Conservation (phyloP, 2,329 filamentous ascomycete genomes). For the Neodidymelliopsis sp. region DNA sequence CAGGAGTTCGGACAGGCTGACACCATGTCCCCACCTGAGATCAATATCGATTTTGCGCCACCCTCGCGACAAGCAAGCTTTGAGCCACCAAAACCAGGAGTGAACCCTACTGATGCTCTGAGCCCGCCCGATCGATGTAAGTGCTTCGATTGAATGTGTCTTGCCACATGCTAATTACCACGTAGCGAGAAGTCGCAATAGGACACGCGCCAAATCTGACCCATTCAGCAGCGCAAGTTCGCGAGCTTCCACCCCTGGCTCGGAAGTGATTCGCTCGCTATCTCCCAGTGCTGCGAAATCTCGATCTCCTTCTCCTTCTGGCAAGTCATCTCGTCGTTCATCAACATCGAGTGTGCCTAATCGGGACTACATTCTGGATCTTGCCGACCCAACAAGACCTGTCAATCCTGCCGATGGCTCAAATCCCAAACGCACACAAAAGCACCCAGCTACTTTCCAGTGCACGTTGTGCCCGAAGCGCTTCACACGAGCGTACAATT, state of each 20-base stretch:
- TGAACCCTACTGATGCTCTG: constrained; percentile 60
- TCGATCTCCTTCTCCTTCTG: constrained; percentile 58
- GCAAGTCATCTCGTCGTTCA: constrained; percentile 57
- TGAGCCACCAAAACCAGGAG: constrained; percentile 69
- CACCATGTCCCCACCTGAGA: constrained; percentile 88
- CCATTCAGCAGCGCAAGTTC: constrained; percentile 61
- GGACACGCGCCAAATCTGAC: constrained; percentile 67
- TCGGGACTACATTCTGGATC: constrained; percentile 82
- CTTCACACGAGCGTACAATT: constrained; percentile 95
- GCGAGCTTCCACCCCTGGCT: constrained; percentile 53
- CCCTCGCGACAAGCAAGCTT: constrained; percentile 71
- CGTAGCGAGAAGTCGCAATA: constrained; percentile 61
- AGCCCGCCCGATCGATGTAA: constrained; percentile 76
- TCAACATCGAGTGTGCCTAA: constrained; percentile 62
- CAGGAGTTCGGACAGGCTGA: constrained; percentile 72
- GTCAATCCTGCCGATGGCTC: constrained; percentile 52
- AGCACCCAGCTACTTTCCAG: constrained; percentile 97
- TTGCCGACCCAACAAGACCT: constrained; percentile 87
- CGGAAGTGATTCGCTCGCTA: constrained; percentile 48
- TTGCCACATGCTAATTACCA: constrained; percentile 27
- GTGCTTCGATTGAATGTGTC: constrained; percentile 41
- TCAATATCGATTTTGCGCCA: constrained; percentile 92
- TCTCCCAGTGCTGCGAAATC: constrained; percentile 55
- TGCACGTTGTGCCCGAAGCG: constrained; percentile 92
- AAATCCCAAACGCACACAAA: constrained; percentile 83